Percentiles rank a stretch among this genome's conserved stretches.
Evolutionary conservation across 768 basidiomycete species (phyloP).

Genomic region (Dioszegia crocea): DNA sequence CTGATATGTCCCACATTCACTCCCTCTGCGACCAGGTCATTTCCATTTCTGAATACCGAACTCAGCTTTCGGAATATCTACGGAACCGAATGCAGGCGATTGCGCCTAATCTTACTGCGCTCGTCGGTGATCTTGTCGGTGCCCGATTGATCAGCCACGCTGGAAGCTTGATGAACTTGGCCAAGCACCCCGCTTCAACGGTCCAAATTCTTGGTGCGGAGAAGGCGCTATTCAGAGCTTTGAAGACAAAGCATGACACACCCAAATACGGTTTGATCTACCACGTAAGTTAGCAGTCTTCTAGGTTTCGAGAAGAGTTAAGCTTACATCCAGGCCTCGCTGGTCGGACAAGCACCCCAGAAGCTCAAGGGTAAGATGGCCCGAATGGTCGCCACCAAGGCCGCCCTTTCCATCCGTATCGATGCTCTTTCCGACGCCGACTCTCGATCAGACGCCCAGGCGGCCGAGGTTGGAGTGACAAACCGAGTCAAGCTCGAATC

Average conservation of each 20-base stretch:
- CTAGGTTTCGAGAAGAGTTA: not conserved
- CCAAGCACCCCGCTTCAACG: slow-evolving; percentile 55
- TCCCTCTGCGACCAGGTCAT: slow-evolving; percentile 97
- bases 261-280: slow-evolving; percentile 98
- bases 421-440: slow-evolving; percentile 92
- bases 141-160: slow-evolving; percentile 65
- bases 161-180: slow-evolving; percentile 53
- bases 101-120: slow-evolving; percentile 88
- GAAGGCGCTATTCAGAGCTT: slow-evolving; percentile 55
- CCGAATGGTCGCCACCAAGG: slow-evolving; percentile 98
- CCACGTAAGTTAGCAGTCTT: slow-evolving; percentile 60
- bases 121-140: slow-evolving; percentile 73
- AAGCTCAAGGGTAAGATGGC: slow-evolving; percentile 99
- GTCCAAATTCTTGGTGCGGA: slow-evolving; percentile 56
- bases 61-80: slow-evolving; percentile 93
- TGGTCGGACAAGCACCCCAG: slow-evolving; percentile 94
- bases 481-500: slow-evolving; percentile 94
- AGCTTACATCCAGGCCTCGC: slow-evolving; percentile 63
- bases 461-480: slow-evolving; percentile 84
- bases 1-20: slow-evolving; percentile 94
- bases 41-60: slow-evolving; percentile 87
- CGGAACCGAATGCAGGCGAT: slow-evolving; percentile 97
- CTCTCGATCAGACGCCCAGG: slow-evolving; percentile 68
- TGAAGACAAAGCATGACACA: slow-evolving; percentile 56
- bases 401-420: slow-evolving; percentile 92